Base-by-base conservation (phyloP, 495 filamentous ascomycete species). In the Penicillium desertorum region DNA sequence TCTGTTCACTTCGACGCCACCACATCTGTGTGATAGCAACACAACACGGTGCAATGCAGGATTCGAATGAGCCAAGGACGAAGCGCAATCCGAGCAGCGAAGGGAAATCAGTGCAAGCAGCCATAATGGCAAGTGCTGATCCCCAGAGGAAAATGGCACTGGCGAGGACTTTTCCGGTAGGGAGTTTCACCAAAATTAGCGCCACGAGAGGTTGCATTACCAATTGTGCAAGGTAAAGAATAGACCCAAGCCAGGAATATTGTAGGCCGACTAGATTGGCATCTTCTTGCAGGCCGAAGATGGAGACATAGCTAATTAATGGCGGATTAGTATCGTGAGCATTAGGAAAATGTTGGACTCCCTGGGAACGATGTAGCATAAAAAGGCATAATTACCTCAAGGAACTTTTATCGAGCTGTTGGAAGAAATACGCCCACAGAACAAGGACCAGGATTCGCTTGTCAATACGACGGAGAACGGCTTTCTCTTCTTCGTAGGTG, bases 21-120 rank as follows among this genome's bases (percentile, higher is more conserved):
- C 82, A 85, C 81, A 85, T 83, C 59, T 80, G 79, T 6, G 79
- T 79, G 6, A 82, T 71, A 3, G 81, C 79, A 12, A 83, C 69
- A 58, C 81, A 83, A 17, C 74, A 76, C 0, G 80, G 81, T 11
- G 79, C 80, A 25, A 51, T 51, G 8, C 36, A 39, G 10, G 48
- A 51, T 5, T 51, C 48, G n/a, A 51, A 51, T 20, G 48, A 51
- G 7, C 48, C 48, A 20, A 51, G 48, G 19, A 51, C 48, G 12
- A 51, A 51, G 10, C 48, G 48, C 4, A 51, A 70, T 4, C 72
- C 66, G 1, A 83, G 67, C n/a, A 87, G 67, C 4, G 76, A 76
- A 3, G 64, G 51, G 51, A 86, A 86, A 58, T 73, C 71, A 22
- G 70, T 76, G 56, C 77, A 80, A 2, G 81, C 80, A 0, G 84